A percentile compares a stretch with the other conserved stretches of the same genome.
Evolutionary conservation across 306 rosid species (phyloP).

Genomic region (Sphenostylis stenocarpa): DNA sequence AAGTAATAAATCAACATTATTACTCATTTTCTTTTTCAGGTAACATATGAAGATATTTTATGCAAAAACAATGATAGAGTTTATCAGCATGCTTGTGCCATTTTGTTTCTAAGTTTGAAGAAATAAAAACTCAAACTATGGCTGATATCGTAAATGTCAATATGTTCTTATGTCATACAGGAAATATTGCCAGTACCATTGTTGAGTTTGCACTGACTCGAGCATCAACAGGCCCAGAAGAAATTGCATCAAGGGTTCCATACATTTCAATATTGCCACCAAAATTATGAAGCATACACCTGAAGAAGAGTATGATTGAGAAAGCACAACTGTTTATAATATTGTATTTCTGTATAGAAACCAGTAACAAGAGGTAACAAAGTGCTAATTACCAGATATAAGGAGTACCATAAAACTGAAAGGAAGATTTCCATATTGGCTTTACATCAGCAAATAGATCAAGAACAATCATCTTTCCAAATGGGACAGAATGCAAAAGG

Average conservation of each 20-base stretch:
- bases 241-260: conserved; percentile 72
- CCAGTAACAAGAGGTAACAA: conserved; percentile 13
- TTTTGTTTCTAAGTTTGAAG: conserved; percentile 8
- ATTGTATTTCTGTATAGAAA: neutral
- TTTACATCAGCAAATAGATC: conserved; percentile 96
- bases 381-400: conserved; percentile 75
- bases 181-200: conserved; percentile 60
- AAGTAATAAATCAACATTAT: neutral
- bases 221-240: conserved; percentile 91
- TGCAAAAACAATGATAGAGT: neutral
- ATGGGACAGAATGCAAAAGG: conserved; percentile 87
- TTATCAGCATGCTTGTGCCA: neutral
- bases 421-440: conserved; percentile 85
- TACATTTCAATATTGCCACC: conserved; percentile 99
- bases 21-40: neutral
- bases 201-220: conserved; percentile 80
- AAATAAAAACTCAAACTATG: neutral
- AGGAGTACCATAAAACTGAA: conserved; percentile 92
- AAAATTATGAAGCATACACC: conserved; percentile 95
- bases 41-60: conserved; percentile 11
- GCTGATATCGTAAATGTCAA: neutral
- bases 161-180: neutral
- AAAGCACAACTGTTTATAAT: conserved; percentile 5
- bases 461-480: conserved; percentile 93
- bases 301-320: conserved; percentile 36